Percentiles rank a stretch among this genome's conserved stretches.
phyloP scores from a whole-genome alignment of 495 filamentous ascomycete genomes.

The Aspergillus panamensis region DNA sequence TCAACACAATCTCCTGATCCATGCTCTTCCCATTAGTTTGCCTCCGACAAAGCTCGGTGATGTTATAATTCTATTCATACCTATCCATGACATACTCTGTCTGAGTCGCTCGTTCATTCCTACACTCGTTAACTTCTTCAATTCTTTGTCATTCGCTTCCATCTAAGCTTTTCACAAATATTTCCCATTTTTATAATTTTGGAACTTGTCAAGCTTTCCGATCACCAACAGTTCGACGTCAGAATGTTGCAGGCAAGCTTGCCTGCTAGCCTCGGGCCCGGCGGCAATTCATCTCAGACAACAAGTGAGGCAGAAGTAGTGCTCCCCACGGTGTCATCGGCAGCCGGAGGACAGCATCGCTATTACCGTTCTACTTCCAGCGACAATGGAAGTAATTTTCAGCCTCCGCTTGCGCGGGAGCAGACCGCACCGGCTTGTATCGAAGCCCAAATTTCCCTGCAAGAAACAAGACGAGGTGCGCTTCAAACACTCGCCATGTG shows the following conservation, averaged over 20 bases:
- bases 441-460: conserved; percentile 1
- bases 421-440: background rate
- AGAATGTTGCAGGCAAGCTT: conserved; percentile 14
- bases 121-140: conserved; percentile 20
- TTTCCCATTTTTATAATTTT: background rate
- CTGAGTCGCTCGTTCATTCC: conserved; percentile 12
- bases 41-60: background rate
- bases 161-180: background rate
- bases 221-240: background rate
- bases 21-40: conserved; percentile 7
- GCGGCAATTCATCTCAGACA: conserved; percentile 2
- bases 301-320: background rate
- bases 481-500: conserved; percentile 24
- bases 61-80: conserved; percentile 17
- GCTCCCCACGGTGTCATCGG: conserved; percentile 5
- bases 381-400: background rate
- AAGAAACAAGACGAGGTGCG: conserved; percentile 19
- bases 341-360: conserved; percentile 1
- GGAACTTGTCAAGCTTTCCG: background rate
- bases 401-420: background rate
- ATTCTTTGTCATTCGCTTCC: background rate
- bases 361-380: conserved; percentile 18
- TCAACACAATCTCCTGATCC: background rate
- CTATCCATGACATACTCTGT: conserved; percentile 16
- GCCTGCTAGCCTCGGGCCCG: background rate